These are phyloP conservation scores for Chrysochromulina tobinii DNA, from an alignment of 78 protist species.

Conservation along the genomic window DNA sequence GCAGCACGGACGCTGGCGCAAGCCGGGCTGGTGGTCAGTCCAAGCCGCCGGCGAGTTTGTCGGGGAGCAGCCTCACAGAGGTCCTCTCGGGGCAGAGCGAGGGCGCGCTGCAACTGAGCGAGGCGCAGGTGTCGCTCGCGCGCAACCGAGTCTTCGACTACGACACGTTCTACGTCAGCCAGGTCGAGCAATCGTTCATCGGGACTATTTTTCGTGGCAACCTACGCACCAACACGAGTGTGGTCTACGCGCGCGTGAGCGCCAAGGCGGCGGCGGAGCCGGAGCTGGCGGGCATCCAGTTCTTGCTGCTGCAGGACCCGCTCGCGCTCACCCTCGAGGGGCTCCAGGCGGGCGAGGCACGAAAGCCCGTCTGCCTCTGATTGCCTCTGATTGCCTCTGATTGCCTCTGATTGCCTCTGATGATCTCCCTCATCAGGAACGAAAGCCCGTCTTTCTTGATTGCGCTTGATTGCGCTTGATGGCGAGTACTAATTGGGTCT, in stretches of 20 bases:
- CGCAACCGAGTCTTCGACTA: background rate
- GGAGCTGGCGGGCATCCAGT: background rate
- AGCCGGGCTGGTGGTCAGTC: background rate
- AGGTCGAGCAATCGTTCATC: background rate
- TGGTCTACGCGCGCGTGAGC: background rate
- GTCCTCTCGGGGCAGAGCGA: background rate
- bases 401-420: too few relatives aligned
- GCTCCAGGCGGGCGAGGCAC: constrained; percentile 11
- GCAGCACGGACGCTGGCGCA: background rate
- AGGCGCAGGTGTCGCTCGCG: background rate
- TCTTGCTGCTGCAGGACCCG: constrained; percentile 15
- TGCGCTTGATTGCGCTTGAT: too few relatives aligned
- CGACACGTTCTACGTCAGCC: background rate
- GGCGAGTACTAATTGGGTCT: too few relatives aligned
- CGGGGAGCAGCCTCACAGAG: background rate
- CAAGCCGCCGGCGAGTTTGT: background rate
- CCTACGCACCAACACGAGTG: background rate
- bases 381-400: too few relatives aligned
- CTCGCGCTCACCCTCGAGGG: background rate
- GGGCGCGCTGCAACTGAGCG: background rate
- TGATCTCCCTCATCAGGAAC: too few relatives aligned
- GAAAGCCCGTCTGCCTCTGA: background rate
- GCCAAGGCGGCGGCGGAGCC: background rate
- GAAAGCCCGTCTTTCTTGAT: too few relatives aligned
- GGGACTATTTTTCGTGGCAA: background rate